These are phyloP conservation scores for Scopulariopsis brevicaulis DNA, from an alignment of 2,329 filamentous ascomycete species.

Conservation along the genomic window DNA sequence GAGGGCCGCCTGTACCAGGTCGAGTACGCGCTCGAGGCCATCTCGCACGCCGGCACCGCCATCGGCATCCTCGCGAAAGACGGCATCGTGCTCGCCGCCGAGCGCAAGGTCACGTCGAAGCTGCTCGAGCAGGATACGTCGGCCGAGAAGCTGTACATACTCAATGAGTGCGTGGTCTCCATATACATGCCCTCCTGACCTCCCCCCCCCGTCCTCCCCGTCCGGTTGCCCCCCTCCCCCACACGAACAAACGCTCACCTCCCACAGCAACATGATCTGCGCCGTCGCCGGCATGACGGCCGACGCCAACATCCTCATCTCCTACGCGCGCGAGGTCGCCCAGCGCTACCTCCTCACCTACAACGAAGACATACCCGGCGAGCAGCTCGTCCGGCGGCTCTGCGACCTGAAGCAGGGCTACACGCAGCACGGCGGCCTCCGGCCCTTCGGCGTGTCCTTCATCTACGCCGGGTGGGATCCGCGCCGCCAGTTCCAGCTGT, in stretches of 20 bases:
- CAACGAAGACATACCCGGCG: conserved; percentile 99
- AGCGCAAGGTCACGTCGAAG: conserved; percentile 99
- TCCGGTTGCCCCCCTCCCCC: neutral
- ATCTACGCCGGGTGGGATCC: conserved; percentile 98
- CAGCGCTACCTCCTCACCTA: conserved; percentile 98
- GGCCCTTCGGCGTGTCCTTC: conserved; percentile 96
- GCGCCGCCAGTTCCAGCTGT: conserved; percentile 93
- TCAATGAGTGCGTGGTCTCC: conserved; percentile 69
- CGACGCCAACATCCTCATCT: conserved; percentile 99
- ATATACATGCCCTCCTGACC: no score
- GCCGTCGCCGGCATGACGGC: conserved; percentile 98
- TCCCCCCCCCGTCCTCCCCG: neutral
- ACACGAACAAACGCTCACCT: neutral
- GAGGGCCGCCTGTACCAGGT: conserved; percentile 98
- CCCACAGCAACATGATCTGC: conserved; percentile 93
- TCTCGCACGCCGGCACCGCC: conserved; percentile 94
- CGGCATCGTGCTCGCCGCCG: conserved; percentile 94
- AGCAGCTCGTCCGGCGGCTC: conserved; percentile 90
- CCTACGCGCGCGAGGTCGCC: conserved; percentile 93
- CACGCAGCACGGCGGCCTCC: conserved; percentile 96
- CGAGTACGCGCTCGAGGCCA: conserved; percentile 97
- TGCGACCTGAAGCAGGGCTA: conserved; percentile 99
- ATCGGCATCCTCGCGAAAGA: conserved; percentile 95
- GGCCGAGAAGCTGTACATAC: conserved; percentile 98
- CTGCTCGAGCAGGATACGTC: conserved; percentile 98